Evolutionary conservation across 768 basidiomycete species (phyloP).

Genomic region (Kwoniella mangroviensis): DNA sequence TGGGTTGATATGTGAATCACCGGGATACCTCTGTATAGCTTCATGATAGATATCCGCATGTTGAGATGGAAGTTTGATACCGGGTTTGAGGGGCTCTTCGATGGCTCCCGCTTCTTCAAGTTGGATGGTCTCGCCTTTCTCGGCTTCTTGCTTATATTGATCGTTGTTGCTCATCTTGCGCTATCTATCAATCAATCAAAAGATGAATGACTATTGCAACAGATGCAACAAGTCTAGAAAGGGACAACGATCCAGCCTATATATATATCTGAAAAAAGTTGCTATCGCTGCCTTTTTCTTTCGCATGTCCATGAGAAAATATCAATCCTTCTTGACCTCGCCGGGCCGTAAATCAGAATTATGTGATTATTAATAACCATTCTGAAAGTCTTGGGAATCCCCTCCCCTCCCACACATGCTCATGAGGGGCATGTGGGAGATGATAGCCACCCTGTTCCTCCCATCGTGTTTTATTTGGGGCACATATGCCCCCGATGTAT

Average conservation of each 20-base stretch:
- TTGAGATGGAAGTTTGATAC: conserved; percentile 17
- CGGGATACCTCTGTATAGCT: conserved; percentile 49
- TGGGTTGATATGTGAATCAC: conserved; percentile 42
- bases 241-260: not conserved
- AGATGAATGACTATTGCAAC: not conserved
- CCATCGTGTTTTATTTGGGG: too few species aligned
- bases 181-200: not conserved
- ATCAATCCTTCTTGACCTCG: too few species aligned
- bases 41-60: conserved; percentile 43
- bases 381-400: not conserved
- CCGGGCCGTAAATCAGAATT: not conserved
- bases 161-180: conserved; percentile 5
- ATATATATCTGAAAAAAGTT: not conserved
- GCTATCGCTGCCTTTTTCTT: too few species aligned
- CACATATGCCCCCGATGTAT: too few species aligned
- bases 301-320: too few species aligned
- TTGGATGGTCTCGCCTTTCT: conserved; percentile 15
- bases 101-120: conserved; percentile 17
- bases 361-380: not conserved
- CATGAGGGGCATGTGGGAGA: not conserved
- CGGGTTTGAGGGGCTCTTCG: conserved; percentile 19
- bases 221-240: too few species aligned
- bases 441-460: not conserved
- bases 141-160: conserved; percentile 3
- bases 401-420: not conserved